Conservation (phyloP, 2,329 filamentous ascomycete species). For the Fusarium vanettenii region DNA sequence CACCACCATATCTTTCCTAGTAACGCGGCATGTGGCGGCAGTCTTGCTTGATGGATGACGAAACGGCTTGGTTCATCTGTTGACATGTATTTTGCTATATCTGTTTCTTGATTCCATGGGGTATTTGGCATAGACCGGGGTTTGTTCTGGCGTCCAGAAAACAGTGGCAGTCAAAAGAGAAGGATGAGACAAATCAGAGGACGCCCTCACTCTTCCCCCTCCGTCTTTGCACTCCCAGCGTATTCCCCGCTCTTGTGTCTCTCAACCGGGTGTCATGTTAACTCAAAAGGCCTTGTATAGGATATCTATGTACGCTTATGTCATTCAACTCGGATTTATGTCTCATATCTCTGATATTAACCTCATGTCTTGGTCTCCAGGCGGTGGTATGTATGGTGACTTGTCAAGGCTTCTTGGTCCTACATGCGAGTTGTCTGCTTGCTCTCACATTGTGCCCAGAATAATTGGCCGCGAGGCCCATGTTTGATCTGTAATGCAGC, state of each 20-base stretch:
- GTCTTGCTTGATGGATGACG: slow-evolving; percentile 9
- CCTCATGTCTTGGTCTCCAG: neutral
- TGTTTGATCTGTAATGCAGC: neutral
- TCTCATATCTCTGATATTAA: neutral
- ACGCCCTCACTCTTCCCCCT: slow-evolving; percentile 6
- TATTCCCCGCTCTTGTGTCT: neutral
- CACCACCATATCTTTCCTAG: neutral
- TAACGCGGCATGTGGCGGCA: slow-evolving; percentile 3
- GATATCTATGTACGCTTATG: neutral
- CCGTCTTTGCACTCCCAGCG: neutral
- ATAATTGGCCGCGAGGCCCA: neutral
- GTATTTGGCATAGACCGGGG: slow-evolving; percentile 35
- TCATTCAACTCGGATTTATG: neutral
- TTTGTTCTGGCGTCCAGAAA: slow-evolving; percentile 35
- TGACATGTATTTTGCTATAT: slow-evolving; percentile 32
- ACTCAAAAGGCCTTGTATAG: neutral
- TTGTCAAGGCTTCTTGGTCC: neutral
- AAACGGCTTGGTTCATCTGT: slow-evolving; percentile 15
- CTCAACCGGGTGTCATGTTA: neutral
- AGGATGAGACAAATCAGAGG: slow-evolving; percentile 3
- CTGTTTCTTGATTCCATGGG: slow-evolving; percentile 35
- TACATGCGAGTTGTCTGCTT: neutral
- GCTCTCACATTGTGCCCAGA: neutral
- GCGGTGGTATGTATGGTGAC: neutral
- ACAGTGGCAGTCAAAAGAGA: slow-evolving; percentile 31